Conservation (phyloP, 2,329 filamentous ascomycete species). For the Pseudogymnoascus verrucosus region DNA sequence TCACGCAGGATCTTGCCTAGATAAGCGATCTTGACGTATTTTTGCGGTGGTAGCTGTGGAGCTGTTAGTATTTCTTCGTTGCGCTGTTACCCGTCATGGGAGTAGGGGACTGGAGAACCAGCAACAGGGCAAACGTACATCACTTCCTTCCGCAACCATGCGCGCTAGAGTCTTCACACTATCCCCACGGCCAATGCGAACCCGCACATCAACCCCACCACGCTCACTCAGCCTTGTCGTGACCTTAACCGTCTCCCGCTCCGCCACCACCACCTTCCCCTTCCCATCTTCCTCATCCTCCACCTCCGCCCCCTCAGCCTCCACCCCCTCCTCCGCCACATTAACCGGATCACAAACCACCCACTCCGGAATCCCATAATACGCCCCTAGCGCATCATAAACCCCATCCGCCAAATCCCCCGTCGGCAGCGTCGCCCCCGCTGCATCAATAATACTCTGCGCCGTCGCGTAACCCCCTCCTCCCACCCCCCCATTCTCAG, state of each 20-base stretch:
- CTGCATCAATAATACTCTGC: conserved; percentile 72
- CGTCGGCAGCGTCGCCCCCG: conserved; percentile 65
- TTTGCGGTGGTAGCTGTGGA: conserved; percentile 43
- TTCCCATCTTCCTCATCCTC: conserved; percentile 16
- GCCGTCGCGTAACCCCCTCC: conserved; percentile 52
- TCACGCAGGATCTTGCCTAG: conserved; percentile 74
- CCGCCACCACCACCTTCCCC: conserved; percentile 24
- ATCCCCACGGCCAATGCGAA: conserved; percentile 52
- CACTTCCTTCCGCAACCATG: conserved; percentile 54
- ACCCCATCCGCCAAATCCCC: conserved; percentile 64
- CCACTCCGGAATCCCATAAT: conserved; percentile 61
- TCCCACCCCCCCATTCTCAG: conserved; percentile 13
- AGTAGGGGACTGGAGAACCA: background rate
- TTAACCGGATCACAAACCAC: conserved; percentile 62
- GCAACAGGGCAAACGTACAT: conserved; percentile 40
- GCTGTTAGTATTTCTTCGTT: background rate
- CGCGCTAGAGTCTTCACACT: conserved; percentile 55
- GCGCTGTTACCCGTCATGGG: background rate
- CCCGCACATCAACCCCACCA: conserved; percentile 52
- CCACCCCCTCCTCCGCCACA: conserved; percentile 31
- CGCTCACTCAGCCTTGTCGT: conserved; percentile 25
- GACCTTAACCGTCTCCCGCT: conserved; percentile 21
- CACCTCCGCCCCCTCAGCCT: conserved; percentile 20
- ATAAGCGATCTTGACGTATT: conserved; percentile 65
- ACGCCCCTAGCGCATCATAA: conserved; percentile 63